These are phyloP conservation scores for Mrakia frigida DNA, from an alignment of 768 basidiomycete genomes.

Conservation along the genomic window DNA sequence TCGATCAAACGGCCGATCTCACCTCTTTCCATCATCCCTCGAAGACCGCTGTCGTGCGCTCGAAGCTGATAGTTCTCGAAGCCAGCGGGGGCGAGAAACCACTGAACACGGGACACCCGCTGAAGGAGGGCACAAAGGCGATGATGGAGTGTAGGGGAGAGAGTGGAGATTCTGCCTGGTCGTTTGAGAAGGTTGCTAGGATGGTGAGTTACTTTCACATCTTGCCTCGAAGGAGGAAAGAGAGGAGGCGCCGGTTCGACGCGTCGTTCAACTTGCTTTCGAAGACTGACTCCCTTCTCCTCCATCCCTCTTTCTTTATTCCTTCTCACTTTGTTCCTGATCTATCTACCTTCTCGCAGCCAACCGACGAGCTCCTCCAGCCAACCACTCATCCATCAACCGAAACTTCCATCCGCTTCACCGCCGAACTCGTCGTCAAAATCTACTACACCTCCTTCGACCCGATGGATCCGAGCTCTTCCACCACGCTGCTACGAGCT, in stretches of 20 bases:
- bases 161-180: not conserved
- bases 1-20: not conserved
- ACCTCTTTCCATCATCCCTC: not conserved
- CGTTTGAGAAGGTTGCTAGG: not conserved
- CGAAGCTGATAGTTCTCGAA: not conserved
- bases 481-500: not conserved
- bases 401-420: not conserved
- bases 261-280: not conserved
- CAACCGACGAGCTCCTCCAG: not conserved
- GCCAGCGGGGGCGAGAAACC: not conserved
- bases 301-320: not conserved
- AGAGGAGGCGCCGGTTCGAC: not conserved
- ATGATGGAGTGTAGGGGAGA: not conserved
- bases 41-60: not conserved
- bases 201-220: not conserved
- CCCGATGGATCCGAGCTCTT: not conserved
- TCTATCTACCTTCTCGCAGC: not conserved
- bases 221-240: not conserved
- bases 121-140: not conserved
- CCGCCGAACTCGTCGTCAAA: not conserved
- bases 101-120: not conserved
- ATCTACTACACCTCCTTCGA: slow-evolving; percentile 7
- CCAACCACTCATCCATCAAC: not conserved
- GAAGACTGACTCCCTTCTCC: not conserved
- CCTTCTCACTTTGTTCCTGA: not conserved